Base-by-base conservation (phyloP, 129 eudicot species). In the Artemisia annua region DNA sequence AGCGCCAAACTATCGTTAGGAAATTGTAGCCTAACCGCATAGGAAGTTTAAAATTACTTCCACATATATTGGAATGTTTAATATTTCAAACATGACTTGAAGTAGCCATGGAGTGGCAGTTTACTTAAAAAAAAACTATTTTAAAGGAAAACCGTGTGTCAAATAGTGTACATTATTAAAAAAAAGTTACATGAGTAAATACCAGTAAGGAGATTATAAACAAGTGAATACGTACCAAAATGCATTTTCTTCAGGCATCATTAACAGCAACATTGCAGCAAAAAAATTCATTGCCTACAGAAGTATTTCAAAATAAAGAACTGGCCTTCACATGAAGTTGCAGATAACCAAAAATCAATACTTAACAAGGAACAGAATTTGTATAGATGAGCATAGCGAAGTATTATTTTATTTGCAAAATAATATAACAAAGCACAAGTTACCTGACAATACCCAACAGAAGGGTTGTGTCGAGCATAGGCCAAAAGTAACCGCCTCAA, bases 241-340 rank as follows among this genome's bases (percentile, higher is more conserved):
- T 44, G 99, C 99, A 88, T 95, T 95, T 79, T 95, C 99, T 78
- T 95, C 99, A 0, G 99, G 99, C 99, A 95, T 95, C 99, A 95
- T 81, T 51, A 95, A 85, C 32, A 95, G 85, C 79, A 95, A 83
- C 78, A 95, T 52, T 63, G 96, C 99, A 73, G 97, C 99, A 81
- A 95, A 95, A 71, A 95, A 95, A 68, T 95, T 95, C 97, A 95
- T 90, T 32, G 91, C 99, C 99, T 91, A 91, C 83, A 87, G 54
- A 50, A 58, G 54, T 63, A 64, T 12, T 62, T 63, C 63, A 71
- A 75, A 62, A 7, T 11, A 30, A 71, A 54, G 6, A 52, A 48
- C 35, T 2, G 55, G 13, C 26, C 44, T 63, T 48, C 28, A 46
- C 53, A 58, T 68, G 9, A 59, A 35, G 7, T 43, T 51, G 69